A percentile compares a stretch with the other conserved stretches of the same genome.
Conservation (phyloP, 1,284 basidiomycete species). For the Tranzscheliella williamsii region DNA sequence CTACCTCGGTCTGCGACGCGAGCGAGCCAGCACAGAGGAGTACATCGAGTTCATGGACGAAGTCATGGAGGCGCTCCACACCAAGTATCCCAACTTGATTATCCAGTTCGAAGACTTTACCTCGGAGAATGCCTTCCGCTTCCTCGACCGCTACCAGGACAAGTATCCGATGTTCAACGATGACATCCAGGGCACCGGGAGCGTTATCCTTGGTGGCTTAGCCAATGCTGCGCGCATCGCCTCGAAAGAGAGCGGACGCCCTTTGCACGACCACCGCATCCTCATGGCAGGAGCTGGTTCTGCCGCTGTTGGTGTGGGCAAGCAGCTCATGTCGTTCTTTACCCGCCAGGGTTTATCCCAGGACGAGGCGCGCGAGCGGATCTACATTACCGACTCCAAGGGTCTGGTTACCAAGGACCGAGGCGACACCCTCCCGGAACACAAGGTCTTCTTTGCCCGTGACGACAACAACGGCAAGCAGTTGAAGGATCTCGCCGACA, state of each 20-base stretch:
- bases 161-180: constrained; percentile 69
- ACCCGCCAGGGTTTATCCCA: constrained; percentile 48
- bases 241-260: constrained; percentile 71
- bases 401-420: constrained; percentile 58
- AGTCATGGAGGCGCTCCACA: constrained; percentile 74
- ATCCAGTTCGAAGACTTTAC: constrained; percentile 77
- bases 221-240: constrained; percentile 82
- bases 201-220: constrained; percentile 85
- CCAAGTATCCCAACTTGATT: constrained; percentile 72
- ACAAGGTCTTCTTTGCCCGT: constrained; percentile 57
- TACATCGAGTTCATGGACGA: constrained; percentile 80
- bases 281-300: constrained; percentile 89
- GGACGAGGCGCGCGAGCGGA: constrained; percentile 52
- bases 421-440: constrained; percentile 50
- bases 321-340: constrained; percentile 59
- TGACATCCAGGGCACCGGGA: constrained; percentile 70
- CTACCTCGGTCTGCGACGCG: constrained; percentile 74
- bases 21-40: constrained; percentile 59
- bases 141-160: constrained; percentile 56
- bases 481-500: constrained; percentile 68
- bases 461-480: constrained; percentile 54
- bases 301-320: constrained; percentile 73
- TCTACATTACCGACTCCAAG: constrained; percentile 59
- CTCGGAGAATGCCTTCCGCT: constrained; percentile 58
- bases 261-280: constrained; percentile 77